Evolutionary conservation across 2,329 filamentous ascomycete genomes (phyloP).

Genomic region (Aspergillus sp.): DNA sequence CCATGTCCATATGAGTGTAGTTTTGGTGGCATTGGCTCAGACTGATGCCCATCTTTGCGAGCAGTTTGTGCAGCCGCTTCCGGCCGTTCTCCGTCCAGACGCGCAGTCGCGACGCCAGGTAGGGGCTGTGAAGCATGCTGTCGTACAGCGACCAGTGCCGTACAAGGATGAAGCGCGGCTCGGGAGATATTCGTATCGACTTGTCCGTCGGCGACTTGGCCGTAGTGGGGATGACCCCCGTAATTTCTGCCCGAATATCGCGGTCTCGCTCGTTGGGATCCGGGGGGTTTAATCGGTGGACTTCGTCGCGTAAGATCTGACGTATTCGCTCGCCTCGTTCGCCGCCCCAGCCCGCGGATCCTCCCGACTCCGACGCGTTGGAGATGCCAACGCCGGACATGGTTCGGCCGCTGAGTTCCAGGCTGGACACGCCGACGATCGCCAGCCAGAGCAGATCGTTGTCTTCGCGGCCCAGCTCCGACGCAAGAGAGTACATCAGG

Average conservation of each 20-base stretch:
- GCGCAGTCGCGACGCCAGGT: conserved; percentile 85
- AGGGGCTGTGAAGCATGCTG: conserved; percentile 96
- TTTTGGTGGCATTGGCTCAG: conserved; percentile 90
- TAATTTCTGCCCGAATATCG: conserved; percentile 64
- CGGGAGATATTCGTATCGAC: conserved; percentile 86
- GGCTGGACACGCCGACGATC: conserved; percentile 91
- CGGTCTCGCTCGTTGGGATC: conserved; percentile 58
- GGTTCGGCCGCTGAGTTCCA: conserved; percentile 86
- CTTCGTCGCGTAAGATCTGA: conserved; percentile 86
- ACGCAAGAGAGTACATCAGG: conserved; percentile 90
- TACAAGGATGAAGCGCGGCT: conserved; percentile 88
- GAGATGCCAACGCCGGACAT: conserved; percentile 71
- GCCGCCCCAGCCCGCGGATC: conserved; percentile 73
- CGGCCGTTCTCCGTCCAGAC: conserved; percentile 90
- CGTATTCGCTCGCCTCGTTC: conserved; percentile 80
- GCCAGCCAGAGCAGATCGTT: conserved; percentile 94
- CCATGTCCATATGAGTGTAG: conserved; percentile 98
- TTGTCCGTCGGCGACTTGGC: conserved; percentile 87
- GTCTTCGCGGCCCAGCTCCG: conserved; percentile 91
- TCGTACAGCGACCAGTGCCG: conserved; percentile 98
- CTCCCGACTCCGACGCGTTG: conserved; percentile 54
- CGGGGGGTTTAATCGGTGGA: conserved; percentile 85
- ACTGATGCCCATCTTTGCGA: conserved; percentile 98
- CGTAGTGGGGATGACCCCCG: conserved; percentile 83
- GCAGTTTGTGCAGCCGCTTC: conserved; percentile 85